phyloP scores from a whole-genome alignment of 495 filamentous ascomycete species.

The Filosporella fistucella region DNA sequence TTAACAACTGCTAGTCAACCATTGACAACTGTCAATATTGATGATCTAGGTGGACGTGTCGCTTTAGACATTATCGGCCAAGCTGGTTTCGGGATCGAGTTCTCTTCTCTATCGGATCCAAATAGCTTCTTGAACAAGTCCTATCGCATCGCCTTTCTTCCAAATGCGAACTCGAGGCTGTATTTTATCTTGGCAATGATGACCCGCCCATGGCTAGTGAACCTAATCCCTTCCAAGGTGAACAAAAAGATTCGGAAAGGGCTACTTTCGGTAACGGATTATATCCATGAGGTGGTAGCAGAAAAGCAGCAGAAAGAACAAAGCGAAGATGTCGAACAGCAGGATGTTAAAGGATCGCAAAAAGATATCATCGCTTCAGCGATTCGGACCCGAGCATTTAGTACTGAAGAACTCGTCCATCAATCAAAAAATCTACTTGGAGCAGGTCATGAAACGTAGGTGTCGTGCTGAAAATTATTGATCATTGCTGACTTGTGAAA shows the following conservation, averaged over 20 bases:
- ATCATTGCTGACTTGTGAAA: neutral
- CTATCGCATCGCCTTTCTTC: constrained; percentile 25
- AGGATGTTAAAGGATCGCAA: constrained; percentile 14
- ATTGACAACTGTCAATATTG: constrained; percentile 31
- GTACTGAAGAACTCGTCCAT: constrained; percentile 40
- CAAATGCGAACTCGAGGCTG: constrained; percentile 30
- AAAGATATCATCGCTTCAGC: constrained; percentile 43
- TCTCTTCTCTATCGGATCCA: constrained; percentile 37
- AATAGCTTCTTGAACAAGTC: constrained; percentile 36
- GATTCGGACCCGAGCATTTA: constrained; percentile 31
- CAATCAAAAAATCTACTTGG: constrained; percentile 37
- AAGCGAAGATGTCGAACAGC: constrained; percentile 1
- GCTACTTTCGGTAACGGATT: neutral
- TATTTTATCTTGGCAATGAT: constrained; percentile 38
- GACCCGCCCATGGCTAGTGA: constrained; percentile 40
- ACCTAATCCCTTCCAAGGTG: constrained; percentile 11
- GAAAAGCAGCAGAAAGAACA: constrained; percentile 37
- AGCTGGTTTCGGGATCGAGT: constrained; percentile 43
- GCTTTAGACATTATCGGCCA: constrained; percentile 49
- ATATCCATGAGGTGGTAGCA: constrained; percentile 32
- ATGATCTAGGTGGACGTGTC: constrained; percentile 43
- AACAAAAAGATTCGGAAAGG: neutral
- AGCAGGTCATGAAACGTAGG: constrained; percentile 14
- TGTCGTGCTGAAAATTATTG: neutral
- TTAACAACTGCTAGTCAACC: constrained; percentile 16